A percentile compares a stretch with the other conserved stretches of the same genome.
Conservation (phyloP, 495 filamentous ascomycete genomes). For the Chaetomium cochliodes region DNA sequence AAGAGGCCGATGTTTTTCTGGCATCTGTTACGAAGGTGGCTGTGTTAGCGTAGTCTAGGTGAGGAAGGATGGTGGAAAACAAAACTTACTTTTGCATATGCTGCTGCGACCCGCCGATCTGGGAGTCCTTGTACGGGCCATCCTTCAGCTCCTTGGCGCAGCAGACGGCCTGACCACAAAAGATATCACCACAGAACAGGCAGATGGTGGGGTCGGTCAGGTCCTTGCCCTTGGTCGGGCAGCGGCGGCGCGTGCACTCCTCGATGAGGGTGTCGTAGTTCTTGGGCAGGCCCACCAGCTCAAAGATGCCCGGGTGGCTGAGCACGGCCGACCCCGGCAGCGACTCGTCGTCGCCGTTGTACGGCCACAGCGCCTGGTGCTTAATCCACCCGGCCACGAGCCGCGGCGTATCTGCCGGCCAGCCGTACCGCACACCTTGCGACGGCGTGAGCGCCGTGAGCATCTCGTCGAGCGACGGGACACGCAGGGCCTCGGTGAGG, state of each 20-base stretch:
- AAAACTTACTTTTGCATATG: conserved; percentile 77
- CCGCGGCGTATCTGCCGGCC: conserved; percentile 37
- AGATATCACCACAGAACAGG: conserved; percentile 92
- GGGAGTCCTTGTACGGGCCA: conserved; percentile 33
- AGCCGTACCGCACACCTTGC: conserved; percentile 41
- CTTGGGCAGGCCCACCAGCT: conserved; percentile 87
- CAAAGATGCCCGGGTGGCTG: conserved; percentile 86
- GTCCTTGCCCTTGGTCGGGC: conserved; percentile 87
- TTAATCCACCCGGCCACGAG: conserved; percentile 76
- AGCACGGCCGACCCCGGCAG: conserved; percentile 48
- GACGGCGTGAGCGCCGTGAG: conserved; percentile 51
- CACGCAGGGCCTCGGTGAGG: conserved; percentile 66
- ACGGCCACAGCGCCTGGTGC: conserved; percentile 52
- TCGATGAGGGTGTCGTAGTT: conserved; percentile 92
- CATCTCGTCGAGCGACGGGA: conserved; percentile 80
- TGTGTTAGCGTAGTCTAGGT: conserved; percentile 14
- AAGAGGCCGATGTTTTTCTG: conserved; percentile 85
- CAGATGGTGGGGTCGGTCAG: conserved; percentile 86
- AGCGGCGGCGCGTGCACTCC: conserved; percentile 79
- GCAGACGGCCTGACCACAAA: conserved; percentile 91
- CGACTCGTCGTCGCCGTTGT: conserved; percentile 15
- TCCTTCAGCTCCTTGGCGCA: conserved; percentile 65
- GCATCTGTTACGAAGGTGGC: conserved; percentile 56
- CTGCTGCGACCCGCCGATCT: conserved; percentile 80
- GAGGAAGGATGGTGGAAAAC: background rate